Percentiles rank a stretch among this genome's conserved stretches.
These are phyloP conservation scores for Anaeramoeba flamelloides DNA, from an alignment of 78 protist genomes.

Conservation along the genomic window DNA sequence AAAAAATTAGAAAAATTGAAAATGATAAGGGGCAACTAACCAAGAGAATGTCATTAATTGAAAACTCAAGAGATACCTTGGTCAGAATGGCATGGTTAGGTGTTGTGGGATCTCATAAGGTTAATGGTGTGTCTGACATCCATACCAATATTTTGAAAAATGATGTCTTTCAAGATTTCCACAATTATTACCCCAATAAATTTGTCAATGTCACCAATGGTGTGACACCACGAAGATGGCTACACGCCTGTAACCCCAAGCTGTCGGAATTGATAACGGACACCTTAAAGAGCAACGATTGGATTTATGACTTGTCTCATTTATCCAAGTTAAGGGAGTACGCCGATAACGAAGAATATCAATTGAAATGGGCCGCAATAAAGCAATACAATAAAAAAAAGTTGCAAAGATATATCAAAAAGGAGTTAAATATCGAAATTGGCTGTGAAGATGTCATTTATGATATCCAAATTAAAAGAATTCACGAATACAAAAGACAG, in stretches of 20 bases:
- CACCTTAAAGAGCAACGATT: too few relatives aligned
- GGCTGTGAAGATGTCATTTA: too few relatives aligned
- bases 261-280: slow-evolving; percentile 31
- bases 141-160: slow-evolving; percentile 69
- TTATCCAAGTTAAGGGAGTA: too few relatives aligned
- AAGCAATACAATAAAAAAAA: too few relatives aligned
- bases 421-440: slow-evolving; percentile 72
- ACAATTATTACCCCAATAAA: slow-evolving; percentile 49
- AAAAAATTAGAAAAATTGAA: too few relatives aligned
- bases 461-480: slow-evolving; percentile 86
- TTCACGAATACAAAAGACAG: slow-evolving; percentile 94
- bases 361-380: too few relatives aligned
- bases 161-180: too few relatives aligned
- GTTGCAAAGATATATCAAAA: too few relatives aligned
- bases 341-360: too few relatives aligned
- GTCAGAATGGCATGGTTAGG: slow-evolving; percentile 77
- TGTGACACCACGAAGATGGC: slow-evolving; percentile 89
- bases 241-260: slow-evolving; percentile 58
- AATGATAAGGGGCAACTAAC: slow-evolving; percentile 61
- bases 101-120: slow-evolving; percentile 60
- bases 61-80: slow-evolving; percentile 11
- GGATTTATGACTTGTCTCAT: too few relatives aligned
- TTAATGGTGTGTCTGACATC: slow-evolving; percentile 87
- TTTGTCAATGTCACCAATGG: slow-evolving; percentile 88
- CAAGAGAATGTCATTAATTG: slow-evolving; percentile 51